Conservation (phyloP, 2,329 filamentous ascomycete genomes). For the Alternaria panax region DNA sequence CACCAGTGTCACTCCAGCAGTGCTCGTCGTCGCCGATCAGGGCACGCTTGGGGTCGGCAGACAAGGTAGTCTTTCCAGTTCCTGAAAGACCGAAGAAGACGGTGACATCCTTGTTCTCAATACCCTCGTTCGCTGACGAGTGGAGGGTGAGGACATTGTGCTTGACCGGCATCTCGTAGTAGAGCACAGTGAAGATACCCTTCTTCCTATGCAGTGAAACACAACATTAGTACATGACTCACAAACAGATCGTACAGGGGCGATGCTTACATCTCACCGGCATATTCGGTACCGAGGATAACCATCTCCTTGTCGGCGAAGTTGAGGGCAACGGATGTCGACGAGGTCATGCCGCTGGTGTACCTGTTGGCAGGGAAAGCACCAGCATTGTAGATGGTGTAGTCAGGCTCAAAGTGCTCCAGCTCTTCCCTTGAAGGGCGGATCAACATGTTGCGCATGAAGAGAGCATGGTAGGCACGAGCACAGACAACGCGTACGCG, state of each 20-base stretch:
- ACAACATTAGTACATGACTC: background rate
- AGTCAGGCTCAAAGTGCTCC: conserved; percentile 97
- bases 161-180: conserved; percentile 99
- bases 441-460: conserved; percentile 99
- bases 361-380: conserved; percentile 98
- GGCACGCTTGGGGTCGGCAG: conserved; percentile 93
- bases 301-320: conserved; percentile 99
- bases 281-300: conserved; percentile 98
- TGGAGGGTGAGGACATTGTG: conserved; percentile 98
- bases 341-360: conserved; percentile 98
- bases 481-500: conserved; percentile 97
- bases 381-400: conserved; percentile 99
- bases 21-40: conserved; percentile 99
- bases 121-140: conserved; percentile 96
- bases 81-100: conserved; percentile 99
- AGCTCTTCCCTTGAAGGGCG: conserved; percentile 89
- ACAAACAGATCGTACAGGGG: background rate
- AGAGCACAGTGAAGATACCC: conserved; percentile 97
- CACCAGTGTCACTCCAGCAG: conserved; percentile 95
- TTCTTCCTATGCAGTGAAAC: conserved; percentile 69
- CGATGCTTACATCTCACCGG: conserved; percentile 60
- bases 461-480: conserved; percentile 98
- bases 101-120: conserved; percentile 87
- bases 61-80: conserved; percentile 98
- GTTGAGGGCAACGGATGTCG: conserved; percentile 98